These are phyloP conservation scores for Aureobasidium sp. DNA, from an alignment of 2,329 filamentous ascomycete genomes.

Conservation along the genomic window DNA sequence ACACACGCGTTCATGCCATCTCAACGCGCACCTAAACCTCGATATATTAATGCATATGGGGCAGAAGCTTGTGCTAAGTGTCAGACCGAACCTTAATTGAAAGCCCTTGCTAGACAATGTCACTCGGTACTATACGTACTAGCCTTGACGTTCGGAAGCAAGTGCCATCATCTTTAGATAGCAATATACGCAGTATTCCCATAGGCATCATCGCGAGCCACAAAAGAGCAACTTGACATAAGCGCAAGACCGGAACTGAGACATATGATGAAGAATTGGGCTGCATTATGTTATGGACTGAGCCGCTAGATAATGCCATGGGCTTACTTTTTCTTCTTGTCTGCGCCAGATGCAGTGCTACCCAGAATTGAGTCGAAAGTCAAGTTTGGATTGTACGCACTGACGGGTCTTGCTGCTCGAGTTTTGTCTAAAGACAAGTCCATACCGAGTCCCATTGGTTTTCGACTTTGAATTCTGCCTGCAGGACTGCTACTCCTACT, in stretches of 20 bases:
- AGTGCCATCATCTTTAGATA: not conserved
- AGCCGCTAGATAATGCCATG: not conserved
- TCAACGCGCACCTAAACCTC: not conserved
- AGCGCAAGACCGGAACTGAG: not conserved
- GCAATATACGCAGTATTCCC: not conserved
- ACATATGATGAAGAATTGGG: not conserved
- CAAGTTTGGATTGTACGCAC: constrained; percentile 29
- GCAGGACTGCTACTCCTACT: constrained; percentile 14
- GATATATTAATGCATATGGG: not conserved
- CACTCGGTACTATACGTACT: not conserved
- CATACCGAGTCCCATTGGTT: constrained; percentile 37
- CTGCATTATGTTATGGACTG: not conserved
- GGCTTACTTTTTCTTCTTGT: not conserved
- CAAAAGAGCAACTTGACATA: not conserved
- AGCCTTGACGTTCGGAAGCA: not conserved
- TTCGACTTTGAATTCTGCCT: constrained; percentile 19
- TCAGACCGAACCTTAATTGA: not conserved
- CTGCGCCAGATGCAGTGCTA: not conserved
- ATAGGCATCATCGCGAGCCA: not conserved
- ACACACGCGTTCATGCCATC: not conserved
- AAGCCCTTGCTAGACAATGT: not conserved
- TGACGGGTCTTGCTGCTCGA: constrained; percentile 21
- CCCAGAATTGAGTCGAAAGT: constrained; percentile 42
- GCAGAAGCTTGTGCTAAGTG: not conserved
- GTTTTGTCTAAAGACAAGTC: constrained; percentile 32